phyloP scores from a whole-genome alignment of 345 rosid species.

The Linum tenue region DNA sequence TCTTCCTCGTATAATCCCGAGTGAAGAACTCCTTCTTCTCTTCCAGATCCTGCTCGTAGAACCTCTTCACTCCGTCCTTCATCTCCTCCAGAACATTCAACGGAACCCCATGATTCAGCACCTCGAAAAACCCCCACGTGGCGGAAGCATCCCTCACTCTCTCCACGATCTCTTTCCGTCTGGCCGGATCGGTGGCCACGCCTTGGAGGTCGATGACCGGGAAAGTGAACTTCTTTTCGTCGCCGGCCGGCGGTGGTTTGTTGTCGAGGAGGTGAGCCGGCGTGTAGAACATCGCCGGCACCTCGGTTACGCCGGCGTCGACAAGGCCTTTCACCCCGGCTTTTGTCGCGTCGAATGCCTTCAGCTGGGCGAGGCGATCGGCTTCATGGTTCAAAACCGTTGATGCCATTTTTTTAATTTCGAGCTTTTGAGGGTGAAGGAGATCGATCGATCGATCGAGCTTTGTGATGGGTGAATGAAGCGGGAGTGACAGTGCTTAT shows the following conservation, averaged over 20 bases:
- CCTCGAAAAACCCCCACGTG: constrained; percentile 17
- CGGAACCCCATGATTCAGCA: constrained; percentile 16
- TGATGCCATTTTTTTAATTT: no score
- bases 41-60: constrained; percentile 15
- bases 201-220: constrained; percentile 15
- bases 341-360: constrained; percentile 17
- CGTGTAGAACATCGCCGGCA: constrained; percentile 13
- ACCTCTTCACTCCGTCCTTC: constrained; percentile 7
- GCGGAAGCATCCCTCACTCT: constrained; percentile 13
- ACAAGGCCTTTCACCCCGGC: constrained; percentile 19
- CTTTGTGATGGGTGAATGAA: no score
- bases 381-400: not conserved
- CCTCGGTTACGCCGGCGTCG: constrained; percentile 12
- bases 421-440: no score
- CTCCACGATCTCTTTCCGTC: constrained; percentile 10
- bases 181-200: not conserved
- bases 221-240: not conserved
- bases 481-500: no score
- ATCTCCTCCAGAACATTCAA: constrained; percentile 10
- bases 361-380: constrained; percentile 5
- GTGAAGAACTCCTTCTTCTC: constrained; percentile 8
- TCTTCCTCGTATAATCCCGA: constrained; percentile 6
- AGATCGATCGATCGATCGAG: no score
- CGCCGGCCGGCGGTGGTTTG: not conserved
- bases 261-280: not conserved